A percentile compares a stretch with the other conserved stretches of the same genome.
Conservation (phyloP, 139 green algal species). For the Chlamydomonas applanata region DNA sequence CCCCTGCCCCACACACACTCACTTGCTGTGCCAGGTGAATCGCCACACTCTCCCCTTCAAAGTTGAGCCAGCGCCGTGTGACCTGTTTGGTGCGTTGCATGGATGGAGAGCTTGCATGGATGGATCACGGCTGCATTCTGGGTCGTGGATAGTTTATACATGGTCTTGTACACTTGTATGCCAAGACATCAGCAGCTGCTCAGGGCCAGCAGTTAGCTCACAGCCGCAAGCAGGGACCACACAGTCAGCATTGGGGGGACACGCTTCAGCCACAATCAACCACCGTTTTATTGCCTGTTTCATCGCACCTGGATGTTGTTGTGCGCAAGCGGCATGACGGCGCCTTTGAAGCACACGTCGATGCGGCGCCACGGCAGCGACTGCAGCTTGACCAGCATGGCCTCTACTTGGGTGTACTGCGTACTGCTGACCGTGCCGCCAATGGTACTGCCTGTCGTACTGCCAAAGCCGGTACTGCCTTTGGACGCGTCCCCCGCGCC, state of each 20-base stretch:
- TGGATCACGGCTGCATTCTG: too few relatives aligned
- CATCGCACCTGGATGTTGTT: slow-evolving; percentile 76
- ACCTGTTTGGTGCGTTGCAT: too few relatives aligned
- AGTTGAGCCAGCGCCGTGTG: slow-evolving; percentile 70
- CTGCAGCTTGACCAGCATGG: slow-evolving; percentile 59
- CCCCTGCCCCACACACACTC: background rate
- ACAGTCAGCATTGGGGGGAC: too few relatives aligned
- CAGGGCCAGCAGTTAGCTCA: too few relatives aligned
- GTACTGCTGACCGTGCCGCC: slow-evolving; percentile 7
- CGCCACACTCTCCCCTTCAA: slow-evolving; percentile 49
- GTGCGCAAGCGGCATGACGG: slow-evolving; percentile 37
- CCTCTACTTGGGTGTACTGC: slow-evolving; percentile 20
- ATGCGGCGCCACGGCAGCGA: slow-evolving; percentile 73
- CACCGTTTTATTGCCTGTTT: background rate
- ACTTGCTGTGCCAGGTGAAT: slow-evolving; percentile 63
- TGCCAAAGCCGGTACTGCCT: background rate
- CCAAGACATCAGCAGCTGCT: too few relatives aligned
- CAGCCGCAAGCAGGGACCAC: too few relatives aligned
- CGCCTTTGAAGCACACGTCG: slow-evolving; percentile 63
- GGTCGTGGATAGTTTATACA: too few relatives aligned
- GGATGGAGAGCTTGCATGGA: too few relatives aligned
- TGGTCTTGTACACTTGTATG: too few relatives aligned
- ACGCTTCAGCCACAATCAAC: too few relatives aligned
- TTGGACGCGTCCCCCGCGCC: background rate
- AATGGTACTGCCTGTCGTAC: background rate